A percentile compares a stretch with the other conserved stretches of the same genome.
Conservation (phyloP, 495 filamentous ascomycete genomes). For the Penicillium mononematosum region DNA sequence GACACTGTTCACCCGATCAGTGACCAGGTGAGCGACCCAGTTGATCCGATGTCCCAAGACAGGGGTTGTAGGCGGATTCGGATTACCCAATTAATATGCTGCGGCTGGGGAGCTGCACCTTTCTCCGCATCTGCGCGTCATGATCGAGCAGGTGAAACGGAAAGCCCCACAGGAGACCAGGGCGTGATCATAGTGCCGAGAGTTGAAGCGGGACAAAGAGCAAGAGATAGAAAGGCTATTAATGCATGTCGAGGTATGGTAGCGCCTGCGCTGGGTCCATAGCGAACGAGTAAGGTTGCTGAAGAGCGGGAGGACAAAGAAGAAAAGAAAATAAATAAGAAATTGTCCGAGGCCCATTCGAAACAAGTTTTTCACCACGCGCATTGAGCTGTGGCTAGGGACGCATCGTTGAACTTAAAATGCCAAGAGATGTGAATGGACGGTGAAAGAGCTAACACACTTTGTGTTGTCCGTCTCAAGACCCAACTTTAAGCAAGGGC, state of each 20-base stretch:
- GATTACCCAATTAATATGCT: conserved; percentile 17
- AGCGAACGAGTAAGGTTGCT: conserved; percentile 4
- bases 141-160: conserved; percentile 14
- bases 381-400: neutral
- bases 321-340: neutral
- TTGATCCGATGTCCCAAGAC: conserved; percentile 6
- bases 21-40: conserved; percentile 13
- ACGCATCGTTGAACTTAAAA: neutral
- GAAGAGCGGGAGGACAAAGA: conserved; percentile 1
- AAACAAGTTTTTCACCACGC: conserved; percentile 8
- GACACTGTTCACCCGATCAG: conserved; percentile 9
- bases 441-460: neutral
- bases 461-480: neutral
- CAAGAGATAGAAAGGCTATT: conserved; percentile 15
- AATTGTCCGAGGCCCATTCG: conserved; percentile 1
- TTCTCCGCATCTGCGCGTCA: conserved; percentile 31
- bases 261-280: conserved; percentile 19
- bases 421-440: conserved; percentile 6
- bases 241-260: conserved; percentile 13
- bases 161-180: conserved; percentile 18
- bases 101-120: conserved; percentile 3
- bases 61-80: neutral
- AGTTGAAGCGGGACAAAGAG: conserved; percentile 9
- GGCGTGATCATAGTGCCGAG: neutral
- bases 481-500: neutral